Evolutionary conservation across 192 early-diverging fungal species (phyloP), one percentile per base, ranked within the genome.

Genomic region (Martensiomyces pterosporus): DNA sequence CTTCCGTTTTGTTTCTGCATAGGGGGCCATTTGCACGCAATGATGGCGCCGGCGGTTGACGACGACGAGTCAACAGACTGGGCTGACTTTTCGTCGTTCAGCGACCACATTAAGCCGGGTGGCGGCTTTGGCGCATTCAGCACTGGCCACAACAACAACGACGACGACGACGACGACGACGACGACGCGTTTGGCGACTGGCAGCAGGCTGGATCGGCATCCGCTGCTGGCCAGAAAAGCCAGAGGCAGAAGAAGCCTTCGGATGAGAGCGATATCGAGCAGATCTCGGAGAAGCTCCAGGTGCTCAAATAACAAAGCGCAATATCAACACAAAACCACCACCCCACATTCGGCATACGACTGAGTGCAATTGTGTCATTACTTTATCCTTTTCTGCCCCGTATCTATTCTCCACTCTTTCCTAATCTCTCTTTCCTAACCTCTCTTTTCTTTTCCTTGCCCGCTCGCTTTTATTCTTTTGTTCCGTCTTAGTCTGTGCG

Each of bases 31-130:
- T n/a, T n/a, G n/a, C n/a, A n/a, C n/a, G n/a, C 47, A 39, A 65
- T 59, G 64, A 66, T 66, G 64, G 56, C 56, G 21, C 64, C 56
- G 19, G 51, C 56, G 2, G 64, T 49, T 1, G 64, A 66, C 25
- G 62, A 64, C 19, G 63, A 66, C 51, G 63, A 66, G 24, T 38
- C 43, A 0, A 47, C 55, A 2, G 45, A 52, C 32, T 65, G 63
- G 63, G 54, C 49, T 0, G 63, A 53, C 14, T 65, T 52, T 41
- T 57, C 63, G 32, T 14, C 27, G 9, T 60, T 60, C 39, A 25
- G 21, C 39, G 14, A 26, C 29, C 33, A 33, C n/a, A n/a, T n/a
- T n/a, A n/a, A n/a, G n/a, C n/a, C n/a, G n/a, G n/a, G n/a, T n/a
- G 24, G 9, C 23, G 23, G 35, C 2, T 14, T 23, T 10, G 4